Evolutionary conservation across 2,329 filamentous ascomycete species (phyloP).

Genomic region (Fusarium cyanostomum): DNA sequence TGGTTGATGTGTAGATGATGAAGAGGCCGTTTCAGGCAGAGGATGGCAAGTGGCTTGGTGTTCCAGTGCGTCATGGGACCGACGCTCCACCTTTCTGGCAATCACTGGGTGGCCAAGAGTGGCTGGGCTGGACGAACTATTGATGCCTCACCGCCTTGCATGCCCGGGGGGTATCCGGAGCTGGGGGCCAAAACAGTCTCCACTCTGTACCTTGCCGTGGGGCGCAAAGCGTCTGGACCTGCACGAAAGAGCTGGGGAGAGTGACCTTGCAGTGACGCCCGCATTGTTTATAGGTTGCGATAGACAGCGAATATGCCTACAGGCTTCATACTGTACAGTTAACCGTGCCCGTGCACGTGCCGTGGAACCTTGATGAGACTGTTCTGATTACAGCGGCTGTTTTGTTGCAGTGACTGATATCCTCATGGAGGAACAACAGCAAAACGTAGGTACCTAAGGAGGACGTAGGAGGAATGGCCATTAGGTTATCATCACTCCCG

Average conservation of each 20-base stretch:
- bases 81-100: slow-evolving; percentile 39
- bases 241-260: not conserved
- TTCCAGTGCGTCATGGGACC: slow-evolving; percentile 52
- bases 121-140: slow-evolving; percentile 25
- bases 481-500: no score
- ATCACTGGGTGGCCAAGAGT: slow-evolving; percentile 17
- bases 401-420: no score
- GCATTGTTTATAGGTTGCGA: slow-evolving; percentile 1
- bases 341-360: not conserved
- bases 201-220: slow-evolving; percentile 12
- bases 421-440: not conserved
- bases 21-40: slow-evolving; percentile 38
- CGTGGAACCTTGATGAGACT: slow-evolving; percentile 1
- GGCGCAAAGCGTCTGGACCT: slow-evolving; percentile 16
- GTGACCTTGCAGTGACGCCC: slow-evolving; percentile 4
- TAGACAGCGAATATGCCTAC: not conserved
- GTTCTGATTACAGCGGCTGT: not conserved
- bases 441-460: no score
- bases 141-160: slow-evolving; percentile 42
- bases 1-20: slow-evolving; percentile 26
- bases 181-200: slow-evolving; percentile 8
- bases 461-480: no score
- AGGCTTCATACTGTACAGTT: not conserved
- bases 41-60: slow-evolving; percentile 43
- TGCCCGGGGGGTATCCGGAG: slow-evolving; percentile 23